Evolutionary conservation across 768 basidiomycete genomes (phyloP), one percentile per base, ranked within the genome.

Genomic region (Boletus rubroflammeus): DNA sequence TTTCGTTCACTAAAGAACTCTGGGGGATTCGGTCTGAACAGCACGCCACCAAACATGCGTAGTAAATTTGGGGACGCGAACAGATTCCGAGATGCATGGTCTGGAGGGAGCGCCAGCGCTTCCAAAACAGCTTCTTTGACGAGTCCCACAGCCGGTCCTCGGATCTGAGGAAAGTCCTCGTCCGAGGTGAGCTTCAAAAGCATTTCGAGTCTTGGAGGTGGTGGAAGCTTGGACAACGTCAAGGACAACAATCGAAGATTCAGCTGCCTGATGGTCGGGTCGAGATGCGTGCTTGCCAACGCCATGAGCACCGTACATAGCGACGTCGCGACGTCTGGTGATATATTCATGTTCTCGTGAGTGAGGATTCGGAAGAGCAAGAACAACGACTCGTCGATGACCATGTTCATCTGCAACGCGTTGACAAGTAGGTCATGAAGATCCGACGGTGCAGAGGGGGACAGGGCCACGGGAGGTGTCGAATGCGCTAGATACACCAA

Each of bases 71-170:
- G 75, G 2, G 84, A 82, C 0, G 78, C 76, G 51, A 90, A 86
- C 1, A 79, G 57, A 36, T 76, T 78, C 26, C 68, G 60, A 32
- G 54, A 38, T 40, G 57, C 57, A 3, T 38, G 49, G 26, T 48
- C 40, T 4, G 58, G 17, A 6, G 66, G 62, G 11, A 71, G 58
- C 9, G 79, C 56, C 2, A 80, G 67, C 0, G 76, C 80, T 46
- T 85, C 79, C 11, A 90, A 66, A 1, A 84, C 70, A 1, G 81
- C 80, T 47, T 90, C 86, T 64, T 85, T 87, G 1, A 89, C 76
- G 2, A 90, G 73, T 0, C 85, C 84, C 0, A 91, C 75, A 0
- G 85, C 80, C 1, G 87, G 85, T 0, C 82, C 80, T 9, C 83
- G 78, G 77, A 90, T 86, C 62, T 86, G 84, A 0, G 84, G 84